Conservation (phyloP, 768 basidiomycete species). For the Trametes villosa region DNA sequence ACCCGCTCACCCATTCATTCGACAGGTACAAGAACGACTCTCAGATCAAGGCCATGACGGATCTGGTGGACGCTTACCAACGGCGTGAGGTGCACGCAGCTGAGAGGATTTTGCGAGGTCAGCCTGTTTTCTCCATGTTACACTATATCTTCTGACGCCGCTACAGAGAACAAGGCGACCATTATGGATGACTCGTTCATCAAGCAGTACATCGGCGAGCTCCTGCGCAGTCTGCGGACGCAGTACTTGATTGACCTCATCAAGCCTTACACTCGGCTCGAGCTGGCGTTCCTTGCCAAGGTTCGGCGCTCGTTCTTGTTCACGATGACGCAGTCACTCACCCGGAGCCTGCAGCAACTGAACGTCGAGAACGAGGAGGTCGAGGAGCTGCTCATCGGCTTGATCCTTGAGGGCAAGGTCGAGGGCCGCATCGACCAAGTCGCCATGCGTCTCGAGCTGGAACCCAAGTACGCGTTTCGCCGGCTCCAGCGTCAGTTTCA, state of each 20-base stretch:
- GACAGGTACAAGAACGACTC: conserved; percentile 92
- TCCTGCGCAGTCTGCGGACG: conserved; percentile 90
- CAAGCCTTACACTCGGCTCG: conserved; percentile 95
- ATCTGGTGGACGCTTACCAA: conserved; percentile 95
- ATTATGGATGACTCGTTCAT: conserved; percentile 98
- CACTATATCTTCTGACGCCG: conserved; percentile 4
- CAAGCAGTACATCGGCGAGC: conserved; percentile 92
- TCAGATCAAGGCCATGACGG: conserved; percentile 98
- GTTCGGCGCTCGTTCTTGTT: conserved; percentile 43
- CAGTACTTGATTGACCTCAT: conserved; percentile 98
- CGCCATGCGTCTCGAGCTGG: conserved; percentile 88
- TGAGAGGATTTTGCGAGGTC: conserved; percentile 92
- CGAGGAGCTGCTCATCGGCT: conserved; percentile 89
- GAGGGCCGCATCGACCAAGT: conserved; percentile 98
- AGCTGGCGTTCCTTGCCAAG: conserved; percentile 91
- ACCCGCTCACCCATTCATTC: not conserved
- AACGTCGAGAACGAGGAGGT: conserved; percentile 92
- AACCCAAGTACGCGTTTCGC: conserved; percentile 66
- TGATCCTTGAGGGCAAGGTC: conserved; percentile 96
- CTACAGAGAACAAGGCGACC: conserved; percentile 85
- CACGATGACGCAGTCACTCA: not conserved
- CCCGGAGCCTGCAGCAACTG: conserved; percentile 69
- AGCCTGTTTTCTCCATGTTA: conserved; percentile 17
- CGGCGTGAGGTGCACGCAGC: conserved; percentile 96
- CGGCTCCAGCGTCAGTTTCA: not conserved